Evolutionary conservation across 129 eudicot genomes (phyloP).

Genomic region (Pseudognaphalium luteoalbum): DNA sequence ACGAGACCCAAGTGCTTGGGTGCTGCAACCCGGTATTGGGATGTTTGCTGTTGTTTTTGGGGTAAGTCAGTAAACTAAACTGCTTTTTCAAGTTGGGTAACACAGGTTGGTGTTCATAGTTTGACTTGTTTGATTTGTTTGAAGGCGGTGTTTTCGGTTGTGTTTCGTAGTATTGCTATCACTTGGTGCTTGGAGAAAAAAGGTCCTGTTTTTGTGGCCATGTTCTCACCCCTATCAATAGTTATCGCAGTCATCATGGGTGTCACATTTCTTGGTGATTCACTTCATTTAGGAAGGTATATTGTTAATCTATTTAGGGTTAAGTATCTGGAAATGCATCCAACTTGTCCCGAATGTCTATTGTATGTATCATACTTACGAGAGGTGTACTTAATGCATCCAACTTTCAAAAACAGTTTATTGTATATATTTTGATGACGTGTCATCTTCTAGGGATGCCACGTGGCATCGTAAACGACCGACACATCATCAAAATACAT

Average conservation of each 20-base stretch:
- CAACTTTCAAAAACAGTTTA: too few relatives aligned
- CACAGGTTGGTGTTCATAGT: background rate
- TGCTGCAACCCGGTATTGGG: constrained; percentile 17
- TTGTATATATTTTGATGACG: too few relatives aligned
- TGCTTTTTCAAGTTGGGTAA: background rate
- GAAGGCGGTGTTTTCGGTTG: constrained; percentile 22
- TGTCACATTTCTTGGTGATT: constrained; percentile 33
- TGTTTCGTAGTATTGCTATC: background rate
- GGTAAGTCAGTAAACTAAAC: background rate
- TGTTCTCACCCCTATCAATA: constrained; percentile 33
- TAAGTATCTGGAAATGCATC: too few relatives aligned
- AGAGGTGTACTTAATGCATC: too few relatives aligned
- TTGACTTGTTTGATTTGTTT: constrained; percentile 15
- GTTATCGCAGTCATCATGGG: constrained; percentile 25
- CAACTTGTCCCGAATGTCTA: too few relatives aligned
- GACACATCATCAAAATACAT: too few relatives aligned
- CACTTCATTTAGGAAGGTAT: constrained; percentile 35
- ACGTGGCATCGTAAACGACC: too few relatives aligned
- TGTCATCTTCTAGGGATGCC: too few relatives aligned
- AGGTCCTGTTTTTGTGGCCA: constrained; percentile 29
- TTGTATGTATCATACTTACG: too few relatives aligned
- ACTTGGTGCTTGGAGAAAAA: constrained; percentile 34
- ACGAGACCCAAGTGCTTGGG: constrained; percentile 9
- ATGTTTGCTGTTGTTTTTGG: constrained; percentile 21
- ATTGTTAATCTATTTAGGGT: background rate